phyloP scores from a whole-genome alignment of 495 filamentous ascomycete species.

The Peziza echinospora region DNA sequence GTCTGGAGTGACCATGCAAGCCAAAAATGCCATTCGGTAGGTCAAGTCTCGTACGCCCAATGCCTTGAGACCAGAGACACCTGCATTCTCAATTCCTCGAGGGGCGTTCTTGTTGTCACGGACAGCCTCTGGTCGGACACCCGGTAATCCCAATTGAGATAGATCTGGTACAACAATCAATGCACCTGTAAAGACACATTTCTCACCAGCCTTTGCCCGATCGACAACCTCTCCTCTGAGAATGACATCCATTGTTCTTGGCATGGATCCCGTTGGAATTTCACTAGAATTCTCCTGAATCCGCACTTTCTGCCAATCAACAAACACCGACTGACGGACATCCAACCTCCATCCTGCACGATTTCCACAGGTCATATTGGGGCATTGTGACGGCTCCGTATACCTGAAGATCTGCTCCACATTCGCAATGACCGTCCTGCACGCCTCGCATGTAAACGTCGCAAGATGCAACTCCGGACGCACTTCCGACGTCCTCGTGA shows the following conservation, averaged over 20 bases:
- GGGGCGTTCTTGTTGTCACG: constrained; percentile 54
- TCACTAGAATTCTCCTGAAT: constrained; percentile 96
- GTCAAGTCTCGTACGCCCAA: constrained; percentile 89
- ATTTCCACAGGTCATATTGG: constrained; percentile 79
- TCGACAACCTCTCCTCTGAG: constrained; percentile 97
- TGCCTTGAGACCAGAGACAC: constrained; percentile 73
- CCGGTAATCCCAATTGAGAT: constrained; percentile 79
- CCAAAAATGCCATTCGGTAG: constrained; percentile 89
- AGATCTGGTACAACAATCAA: constrained; percentile 95
- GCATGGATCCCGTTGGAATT: constrained; percentile 97
- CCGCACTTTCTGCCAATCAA: constrained; percentile 97
- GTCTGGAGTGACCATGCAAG: constrained; percentile 92
- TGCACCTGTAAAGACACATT: constrained; percentile 90
- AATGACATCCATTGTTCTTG: constrained; percentile 91
- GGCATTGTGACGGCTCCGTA: constrained; percentile 89
- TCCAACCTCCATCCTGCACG: constrained; percentile 78
- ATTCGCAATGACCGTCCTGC: constrained; percentile 57
- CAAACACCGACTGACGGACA: constrained; percentile 89
- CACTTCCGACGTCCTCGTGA: constrained; percentile 91
- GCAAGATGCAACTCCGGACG: constrained; percentile 78
- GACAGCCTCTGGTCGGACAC: constrained; percentile 62
- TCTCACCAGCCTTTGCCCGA: constrained; percentile 88
- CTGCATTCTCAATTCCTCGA: constrained; percentile 39
- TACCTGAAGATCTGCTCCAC: constrained; percentile 96
- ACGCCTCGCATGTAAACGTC: constrained; percentile 80